Conservation (phyloP, 345 rosid genomes). For the Conringia planisiliqua region DNA sequence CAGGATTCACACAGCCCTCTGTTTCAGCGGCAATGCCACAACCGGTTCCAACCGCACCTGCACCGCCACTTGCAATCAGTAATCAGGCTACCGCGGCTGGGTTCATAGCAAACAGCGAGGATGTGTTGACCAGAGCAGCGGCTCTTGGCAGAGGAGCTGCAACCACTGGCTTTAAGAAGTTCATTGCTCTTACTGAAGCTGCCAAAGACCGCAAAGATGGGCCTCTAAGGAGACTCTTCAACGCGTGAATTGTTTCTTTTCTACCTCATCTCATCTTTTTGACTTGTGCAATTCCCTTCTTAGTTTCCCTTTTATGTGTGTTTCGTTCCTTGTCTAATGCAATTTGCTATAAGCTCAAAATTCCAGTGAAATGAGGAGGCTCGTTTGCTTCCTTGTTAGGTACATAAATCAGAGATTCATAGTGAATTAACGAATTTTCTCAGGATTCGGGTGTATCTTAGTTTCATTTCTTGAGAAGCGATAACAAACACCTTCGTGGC, state of each 20-base stretch:
- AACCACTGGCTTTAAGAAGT: conserved; percentile 94
- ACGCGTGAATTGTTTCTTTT: conserved; percentile 26
- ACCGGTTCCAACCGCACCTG: conserved; percentile 38
- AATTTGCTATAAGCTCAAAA: not conserved
- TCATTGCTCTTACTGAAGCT: conserved; percentile 98
- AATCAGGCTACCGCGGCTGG: conserved; percentile 50
- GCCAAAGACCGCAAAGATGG: conserved; percentile 98
- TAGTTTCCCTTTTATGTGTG: not conserved
- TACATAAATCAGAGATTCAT: not conserved
- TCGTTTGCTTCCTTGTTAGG: not conserved
- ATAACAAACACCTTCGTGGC: not conserved
- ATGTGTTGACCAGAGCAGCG: conserved; percentile 91
- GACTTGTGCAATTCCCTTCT: not conserved
- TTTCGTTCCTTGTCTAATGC: not conserved
- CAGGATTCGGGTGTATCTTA: too few species aligned
- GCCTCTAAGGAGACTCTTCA: conserved; percentile 91
- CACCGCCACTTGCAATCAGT: conserved; percentile 40
- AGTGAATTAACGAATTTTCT: too few species aligned
- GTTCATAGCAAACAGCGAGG: conserved; percentile 82
- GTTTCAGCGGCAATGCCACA: conserved; percentile 40
- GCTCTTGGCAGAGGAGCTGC: conserved; percentile 99
- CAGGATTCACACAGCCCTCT: conserved; percentile 50
- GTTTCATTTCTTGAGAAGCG: not conserved
- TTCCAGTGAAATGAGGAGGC: not conserved
- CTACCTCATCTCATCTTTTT: not conserved